A percentile compares a stretch with the other conserved stretches of the same genome.
Evolutionary conservation across 179 eudicot genomes (phyloP).

Genomic region (Amaranthus tricolor): DNA sequence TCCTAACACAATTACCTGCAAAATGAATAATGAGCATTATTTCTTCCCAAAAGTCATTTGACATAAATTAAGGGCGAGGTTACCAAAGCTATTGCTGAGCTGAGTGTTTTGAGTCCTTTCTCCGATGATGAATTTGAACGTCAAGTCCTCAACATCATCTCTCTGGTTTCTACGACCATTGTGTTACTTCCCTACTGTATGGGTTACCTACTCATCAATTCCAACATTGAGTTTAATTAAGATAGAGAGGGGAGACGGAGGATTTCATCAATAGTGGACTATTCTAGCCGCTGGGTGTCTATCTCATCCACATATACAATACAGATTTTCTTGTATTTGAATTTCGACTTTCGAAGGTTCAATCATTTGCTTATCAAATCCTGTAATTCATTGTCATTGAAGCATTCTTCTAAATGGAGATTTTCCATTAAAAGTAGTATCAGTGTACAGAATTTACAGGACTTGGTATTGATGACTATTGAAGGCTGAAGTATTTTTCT

Average conservation of each 20-base stretch:
- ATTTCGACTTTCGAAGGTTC: conserved; percentile 11
- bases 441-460: conserved; percentile 19
- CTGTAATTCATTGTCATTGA: not conserved
- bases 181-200: too few species aligned
- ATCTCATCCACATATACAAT: conserved; percentile 9
- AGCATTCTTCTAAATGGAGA: conserved; percentile 17
- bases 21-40: too few species aligned
- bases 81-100: too few species aligned
- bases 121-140: too few species aligned
- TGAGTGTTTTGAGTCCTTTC: too few species aligned
- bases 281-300: conserved; percentile 8
- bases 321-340: conserved; percentile 17
- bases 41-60: too few species aligned
- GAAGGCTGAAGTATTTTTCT: conserved; percentile 18
- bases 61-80: too few species aligned
- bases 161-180: too few species aligned
- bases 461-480: not conserved
- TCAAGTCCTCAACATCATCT: too few species aligned
- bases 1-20: too few species aligned
- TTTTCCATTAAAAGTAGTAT: conserved; percentile 15
- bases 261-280: conserved; percentile 21
- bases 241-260: not conserved
- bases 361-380: conserved; percentile 16
- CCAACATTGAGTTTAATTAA: too few species aligned
- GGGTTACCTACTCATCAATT: too few species aligned